Percentiles rank a stretch among this genome's conserved stretches.
These are phyloP conservation scores for Emmonsia crescens DNA, from an alignment of 2,329 filamentous ascomycete species.

Conservation along the genomic window DNA sequence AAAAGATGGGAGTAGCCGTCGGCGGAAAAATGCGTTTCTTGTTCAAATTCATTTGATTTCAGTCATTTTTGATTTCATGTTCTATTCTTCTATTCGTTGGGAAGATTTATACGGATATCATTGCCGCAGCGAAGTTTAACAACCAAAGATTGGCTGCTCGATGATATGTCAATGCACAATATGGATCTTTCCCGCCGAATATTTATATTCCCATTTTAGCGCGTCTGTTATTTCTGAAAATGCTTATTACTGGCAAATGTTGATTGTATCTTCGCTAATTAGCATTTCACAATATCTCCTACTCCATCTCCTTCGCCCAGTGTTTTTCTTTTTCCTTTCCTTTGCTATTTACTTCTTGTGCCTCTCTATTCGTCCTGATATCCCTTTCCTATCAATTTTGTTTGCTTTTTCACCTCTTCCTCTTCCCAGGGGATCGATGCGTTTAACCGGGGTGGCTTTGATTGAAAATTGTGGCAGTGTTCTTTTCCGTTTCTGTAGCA, in stretches of 20 bases:
- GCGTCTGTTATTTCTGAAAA: not conserved
- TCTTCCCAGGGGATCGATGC: slow-evolving; percentile 1
- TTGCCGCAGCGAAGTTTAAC: not conserved
- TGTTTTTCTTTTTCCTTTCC: not conserved
- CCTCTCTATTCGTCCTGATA: not conserved
- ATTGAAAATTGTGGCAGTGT: not conserved
- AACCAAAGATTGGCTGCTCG: not conserved
- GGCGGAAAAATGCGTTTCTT: not conserved
- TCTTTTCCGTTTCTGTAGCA: not conserved
- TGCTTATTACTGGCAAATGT: not conserved
- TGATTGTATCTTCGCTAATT: not conserved
- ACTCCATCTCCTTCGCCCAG: not conserved
- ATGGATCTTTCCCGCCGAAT: not conserved
- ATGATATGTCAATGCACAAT: not conserved
- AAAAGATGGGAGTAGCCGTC: not conserved
- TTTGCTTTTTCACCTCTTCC: not conserved
- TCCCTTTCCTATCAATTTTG: not conserved
- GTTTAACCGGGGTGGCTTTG: not conserved
- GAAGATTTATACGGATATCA: not conserved
- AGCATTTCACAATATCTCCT: not conserved
- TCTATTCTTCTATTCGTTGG: not conserved
- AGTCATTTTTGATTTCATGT: not conserved
- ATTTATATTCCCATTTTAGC: not conserved
- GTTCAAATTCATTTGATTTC: not conserved
- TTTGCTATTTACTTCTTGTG: not conserved